Percentiles rank a stretch among this genome's conserved stretches.
phyloP scores from a whole-genome alignment of 2,329 filamentous ascomycete species.

The Calonectria pseudoreteaudii region DNA sequence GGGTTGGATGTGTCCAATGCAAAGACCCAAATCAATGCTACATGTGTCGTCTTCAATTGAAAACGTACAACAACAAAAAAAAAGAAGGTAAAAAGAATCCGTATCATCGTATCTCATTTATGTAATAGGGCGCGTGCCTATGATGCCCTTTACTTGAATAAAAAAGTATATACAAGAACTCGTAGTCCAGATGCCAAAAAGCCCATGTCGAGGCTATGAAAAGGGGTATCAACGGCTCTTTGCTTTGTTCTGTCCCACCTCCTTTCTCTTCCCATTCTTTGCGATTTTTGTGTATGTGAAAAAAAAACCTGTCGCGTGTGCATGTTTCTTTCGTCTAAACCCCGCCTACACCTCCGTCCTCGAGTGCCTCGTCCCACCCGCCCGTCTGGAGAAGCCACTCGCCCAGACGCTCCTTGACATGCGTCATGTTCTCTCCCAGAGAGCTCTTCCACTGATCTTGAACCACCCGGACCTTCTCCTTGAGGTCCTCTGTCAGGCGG shows the following conservation, averaged over 20 bases:
- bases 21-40: neutral
- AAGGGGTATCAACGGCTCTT: conserved; percentile 46
- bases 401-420: conserved; percentile 79
- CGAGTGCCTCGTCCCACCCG: conserved; percentile 87
- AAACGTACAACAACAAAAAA: no score
- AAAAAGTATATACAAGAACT: conserved; percentile 32
- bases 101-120: conserved; percentile 26
- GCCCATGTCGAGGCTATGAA: conserved; percentile 26
- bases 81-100: neutral
- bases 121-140: neutral
- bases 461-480: conserved; percentile 92
- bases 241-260: conserved; percentile 18
- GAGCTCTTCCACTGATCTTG: conserved; percentile 92
- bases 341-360: conserved; percentile 66
- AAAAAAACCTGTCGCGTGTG: neutral
- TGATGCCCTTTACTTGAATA: neutral
- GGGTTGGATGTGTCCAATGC: neutral
- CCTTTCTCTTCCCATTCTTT: neutral
- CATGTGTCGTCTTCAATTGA: neutral
- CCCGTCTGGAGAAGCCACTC: conserved; percentile 79
- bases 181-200: conserved; percentile 25
- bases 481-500: conserved; percentile 83
- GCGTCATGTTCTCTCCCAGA: conserved; percentile 80
- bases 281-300: neutral
- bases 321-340: conserved; percentile 45